phyloP scores from a whole-genome alignment of 106 monocot genomes.

The Apostasia shenzhenica region DNA sequence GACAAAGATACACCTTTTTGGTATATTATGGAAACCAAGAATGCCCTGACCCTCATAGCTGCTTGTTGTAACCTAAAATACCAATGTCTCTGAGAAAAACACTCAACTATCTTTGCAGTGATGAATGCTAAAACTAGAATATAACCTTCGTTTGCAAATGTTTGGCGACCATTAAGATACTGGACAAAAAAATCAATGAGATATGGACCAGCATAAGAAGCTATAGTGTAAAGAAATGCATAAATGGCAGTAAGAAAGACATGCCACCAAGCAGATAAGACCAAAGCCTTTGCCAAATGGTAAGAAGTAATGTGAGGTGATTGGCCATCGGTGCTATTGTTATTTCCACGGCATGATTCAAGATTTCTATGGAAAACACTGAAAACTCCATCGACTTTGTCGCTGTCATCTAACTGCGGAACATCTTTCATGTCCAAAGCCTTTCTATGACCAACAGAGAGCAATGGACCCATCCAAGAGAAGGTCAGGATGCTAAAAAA shows the following conservation, averaged over 20 bases:
- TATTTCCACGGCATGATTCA: not conserved
- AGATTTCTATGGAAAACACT: conserved; percentile 28
- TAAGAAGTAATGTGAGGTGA: not conserved
- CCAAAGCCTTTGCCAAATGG: conserved; percentile 16
- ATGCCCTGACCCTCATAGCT: conserved; percentile 36
- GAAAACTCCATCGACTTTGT: conserved; percentile 18
- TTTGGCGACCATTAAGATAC: conserved; percentile 23
- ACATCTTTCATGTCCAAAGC: conserved; percentile 43
- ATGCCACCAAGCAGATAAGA: conserved; percentile 18
- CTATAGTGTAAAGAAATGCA: conserved; percentile 17
- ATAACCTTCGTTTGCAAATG: conserved; percentile 41
- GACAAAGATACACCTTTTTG: conserved; percentile 72
- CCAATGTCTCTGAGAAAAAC: conserved; percentile 75
- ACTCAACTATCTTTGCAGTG: conserved; percentile 63
- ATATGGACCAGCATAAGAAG: conserved; percentile 35
- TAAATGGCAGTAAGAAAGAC: conserved; percentile 16
- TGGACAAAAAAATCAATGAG: conserved; percentile 36
- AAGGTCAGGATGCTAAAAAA: conserved; percentile 42
- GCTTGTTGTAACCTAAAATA: conserved; percentile 63
- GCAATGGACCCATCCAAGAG: conserved; percentile 49
- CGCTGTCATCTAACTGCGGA: conserved; percentile 21
- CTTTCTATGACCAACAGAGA: conserved; percentile 34
- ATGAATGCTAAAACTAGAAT: conserved; percentile 56
- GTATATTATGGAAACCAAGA: conserved; percentile 63
- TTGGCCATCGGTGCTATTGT: not conserved